A percentile compares a stretch with the other conserved stretches of the same genome.
Conservation (phyloP, 352 stramenopile genomes). For the Chrysophaeum taylorii region DNA sequence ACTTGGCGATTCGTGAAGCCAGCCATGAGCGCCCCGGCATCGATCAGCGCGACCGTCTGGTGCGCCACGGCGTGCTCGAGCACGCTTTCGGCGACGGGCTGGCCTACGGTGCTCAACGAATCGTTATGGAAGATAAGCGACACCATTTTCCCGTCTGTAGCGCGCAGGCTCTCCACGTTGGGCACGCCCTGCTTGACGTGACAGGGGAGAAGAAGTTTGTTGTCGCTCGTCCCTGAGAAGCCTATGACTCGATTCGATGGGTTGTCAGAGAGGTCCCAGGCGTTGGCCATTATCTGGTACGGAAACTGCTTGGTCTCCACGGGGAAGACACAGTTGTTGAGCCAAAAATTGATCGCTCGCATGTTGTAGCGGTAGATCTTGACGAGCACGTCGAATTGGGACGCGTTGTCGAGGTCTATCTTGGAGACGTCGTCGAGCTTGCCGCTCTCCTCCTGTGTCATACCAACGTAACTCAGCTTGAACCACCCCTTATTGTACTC, state of each 20-base stretch:
- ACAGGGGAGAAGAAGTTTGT: conserved; percentile 56
- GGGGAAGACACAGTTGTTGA: conserved; percentile 65
- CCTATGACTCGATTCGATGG: conserved; percentile 42
- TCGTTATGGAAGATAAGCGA: conserved; percentile 38
- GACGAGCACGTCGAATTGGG: conserved; percentile 49
- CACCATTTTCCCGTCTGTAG: conserved; percentile 72
- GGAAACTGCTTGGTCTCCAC: conserved; percentile 63
- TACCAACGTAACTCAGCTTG: conserved; percentile 28
- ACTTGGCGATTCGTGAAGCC: conserved; percentile 47
- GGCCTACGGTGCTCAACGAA: conserved; percentile 32
- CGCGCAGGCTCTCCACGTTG: conserved; percentile 34
- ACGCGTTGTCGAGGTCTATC: conserved; percentile 57
- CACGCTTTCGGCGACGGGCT: conserved; percentile 26
- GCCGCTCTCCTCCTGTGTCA: conserved; percentile 21
- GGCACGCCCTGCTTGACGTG: conserved; percentile 55
- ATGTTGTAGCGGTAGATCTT: conserved; percentile 51
- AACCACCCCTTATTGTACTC: conserved; percentile 65
- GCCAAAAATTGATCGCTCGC: conserved; percentile 64
- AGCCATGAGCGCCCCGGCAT: conserved; percentile 64
- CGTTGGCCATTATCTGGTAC: conserved; percentile 50
- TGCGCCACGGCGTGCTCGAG: conserved; percentile 39
- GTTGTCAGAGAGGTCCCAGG: conserved; percentile 64
- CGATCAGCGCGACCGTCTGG: conserved; percentile 55
- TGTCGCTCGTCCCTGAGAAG: conserved; percentile 78
- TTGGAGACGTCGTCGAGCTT: conserved; percentile 50